These are phyloP conservation scores for Neurospora sp. DNA, from an alignment of 2,329 filamentous ascomycete species.

Conservation along the genomic window DNA sequence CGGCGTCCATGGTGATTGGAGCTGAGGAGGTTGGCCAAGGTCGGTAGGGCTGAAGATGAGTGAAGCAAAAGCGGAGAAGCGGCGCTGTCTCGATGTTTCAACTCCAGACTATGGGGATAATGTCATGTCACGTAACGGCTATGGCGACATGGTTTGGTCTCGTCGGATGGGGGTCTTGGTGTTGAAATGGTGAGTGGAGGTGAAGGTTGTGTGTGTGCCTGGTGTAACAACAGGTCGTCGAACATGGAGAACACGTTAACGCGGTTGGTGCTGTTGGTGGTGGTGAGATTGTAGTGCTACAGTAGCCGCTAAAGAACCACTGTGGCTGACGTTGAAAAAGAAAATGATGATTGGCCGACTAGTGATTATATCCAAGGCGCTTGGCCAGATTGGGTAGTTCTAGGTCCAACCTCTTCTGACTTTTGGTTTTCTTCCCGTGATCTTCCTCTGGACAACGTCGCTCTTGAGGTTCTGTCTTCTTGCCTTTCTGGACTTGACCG, in stretches of 20 bases:
- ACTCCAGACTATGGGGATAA: background rate
- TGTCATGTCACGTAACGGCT: background rate
- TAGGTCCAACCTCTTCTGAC: background rate
- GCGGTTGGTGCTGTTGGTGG: background rate
- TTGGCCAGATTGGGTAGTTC: background rate
- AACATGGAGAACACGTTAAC: background rate
- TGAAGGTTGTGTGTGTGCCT: background rate
- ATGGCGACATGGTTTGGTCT: background rate
- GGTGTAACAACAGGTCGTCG: background rate
- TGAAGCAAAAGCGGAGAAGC: background rate
- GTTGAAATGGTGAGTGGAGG: background rate
- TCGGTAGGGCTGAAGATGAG: background rate
- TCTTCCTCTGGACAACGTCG: background rate
- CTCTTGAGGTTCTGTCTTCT: background rate
- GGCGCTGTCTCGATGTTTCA: background rate
- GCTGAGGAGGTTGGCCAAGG: background rate
- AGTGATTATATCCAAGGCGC: background rate
- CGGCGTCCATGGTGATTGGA: constrained; percentile 27
- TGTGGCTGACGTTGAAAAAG: background rate
- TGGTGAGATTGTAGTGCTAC: background rate
- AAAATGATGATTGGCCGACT: background rate
- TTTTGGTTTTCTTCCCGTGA: background rate
- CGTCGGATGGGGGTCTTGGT: background rate
- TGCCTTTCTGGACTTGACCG: background rate
- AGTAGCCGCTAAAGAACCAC: background rate